Evolutionary conservation across 352 stramenopile species (phyloP).

Genomic region (Pilasporangium apinafurcum): DNA sequence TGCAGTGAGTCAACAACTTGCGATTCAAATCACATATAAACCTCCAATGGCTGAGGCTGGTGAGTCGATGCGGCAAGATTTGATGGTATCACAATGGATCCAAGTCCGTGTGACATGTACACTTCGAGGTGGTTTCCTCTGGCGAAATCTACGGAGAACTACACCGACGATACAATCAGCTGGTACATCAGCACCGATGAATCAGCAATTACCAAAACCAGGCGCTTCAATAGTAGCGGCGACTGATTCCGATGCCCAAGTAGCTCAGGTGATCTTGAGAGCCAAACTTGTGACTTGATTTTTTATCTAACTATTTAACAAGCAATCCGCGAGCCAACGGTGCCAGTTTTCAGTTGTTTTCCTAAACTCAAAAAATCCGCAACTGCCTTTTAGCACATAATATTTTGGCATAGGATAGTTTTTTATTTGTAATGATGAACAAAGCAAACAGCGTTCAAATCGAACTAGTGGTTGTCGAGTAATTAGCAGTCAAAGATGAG

Average conservation of each 20-base stretch:
- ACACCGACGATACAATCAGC: not conserved
- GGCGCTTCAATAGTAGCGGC: not conserved
- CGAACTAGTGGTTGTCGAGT: no score
- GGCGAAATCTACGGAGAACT: slow-evolving; percentile 11
- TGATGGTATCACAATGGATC: slow-evolving; percentile 31
- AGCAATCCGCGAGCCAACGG: no score
- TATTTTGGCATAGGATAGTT: no score
- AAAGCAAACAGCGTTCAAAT: no score
- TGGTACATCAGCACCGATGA: not conserved
- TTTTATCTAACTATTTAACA: no score
- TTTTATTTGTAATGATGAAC: no score
- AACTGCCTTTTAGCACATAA: no score
- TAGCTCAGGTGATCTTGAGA: not conserved
- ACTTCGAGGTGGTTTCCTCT: slow-evolving; percentile 30
- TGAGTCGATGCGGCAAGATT: slow-evolving; percentile 2
- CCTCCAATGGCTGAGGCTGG: slow-evolving; percentile 6
- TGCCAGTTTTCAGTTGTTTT: no score
- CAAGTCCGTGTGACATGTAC: slow-evolving; percentile 31
- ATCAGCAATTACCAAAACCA: not conserved
- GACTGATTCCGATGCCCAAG: not conserved
- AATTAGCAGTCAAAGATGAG: no score
- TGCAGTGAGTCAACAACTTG: slow-evolving; percentile 39
- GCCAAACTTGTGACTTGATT: no score
- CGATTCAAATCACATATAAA: slow-evolving; percentile 48
- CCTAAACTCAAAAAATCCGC: no score